Base-by-base conservation (phyloP, 805 yeast species). In the Brettanomyces anomalus region DNA sequence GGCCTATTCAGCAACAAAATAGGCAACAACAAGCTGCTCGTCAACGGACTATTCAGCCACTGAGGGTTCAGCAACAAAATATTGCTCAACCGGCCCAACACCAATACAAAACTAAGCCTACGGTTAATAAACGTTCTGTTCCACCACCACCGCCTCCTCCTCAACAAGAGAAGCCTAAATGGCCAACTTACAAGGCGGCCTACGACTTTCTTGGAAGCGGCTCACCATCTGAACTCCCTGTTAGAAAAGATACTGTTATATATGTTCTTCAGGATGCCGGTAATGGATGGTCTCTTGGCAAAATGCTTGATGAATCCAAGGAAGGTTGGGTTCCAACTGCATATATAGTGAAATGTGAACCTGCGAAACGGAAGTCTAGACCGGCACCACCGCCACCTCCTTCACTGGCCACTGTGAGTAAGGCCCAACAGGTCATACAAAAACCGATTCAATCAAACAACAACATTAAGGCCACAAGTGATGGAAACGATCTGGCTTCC, bases 321-420 rank as follows among this genome's bases (percentile, higher is more conserved):
- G 93, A 88, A 60, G 99, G 99, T 4, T 93, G 98, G 98, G 90
- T 93, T 11, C 99, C 99, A 13, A 82, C 93, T 18, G 85, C 89
- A n/a, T 93, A 89, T 58, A 77, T 90, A 55, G 78, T 70, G 17
- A 77, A 76, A 46, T 74, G 75, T 49, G 74, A 62, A 3, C 71
- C 75, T 11, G 77, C 81, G 32, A 62, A 67, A 0, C 50, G 54
- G 1, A n/a, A 13, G 2, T 10, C 38, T 4, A n/a, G 14, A 11
- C 15, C 35, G 18, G 50, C 66, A 2, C 58, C 69, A 14, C 64
- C 72, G 4, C 61, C 76, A 13, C 64, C 72, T 7, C 60, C 71
- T 18, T 43, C 52, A 3, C 61, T 75, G 13, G 43, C 62, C 32
- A 37, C 53, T 7, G 35, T 58, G 28, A 40, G 61, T 32, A 42